Evolutionary conservation across 2,329 filamentous ascomycete species (phyloP).

Genomic region (Penicillium sp.): DNA sequence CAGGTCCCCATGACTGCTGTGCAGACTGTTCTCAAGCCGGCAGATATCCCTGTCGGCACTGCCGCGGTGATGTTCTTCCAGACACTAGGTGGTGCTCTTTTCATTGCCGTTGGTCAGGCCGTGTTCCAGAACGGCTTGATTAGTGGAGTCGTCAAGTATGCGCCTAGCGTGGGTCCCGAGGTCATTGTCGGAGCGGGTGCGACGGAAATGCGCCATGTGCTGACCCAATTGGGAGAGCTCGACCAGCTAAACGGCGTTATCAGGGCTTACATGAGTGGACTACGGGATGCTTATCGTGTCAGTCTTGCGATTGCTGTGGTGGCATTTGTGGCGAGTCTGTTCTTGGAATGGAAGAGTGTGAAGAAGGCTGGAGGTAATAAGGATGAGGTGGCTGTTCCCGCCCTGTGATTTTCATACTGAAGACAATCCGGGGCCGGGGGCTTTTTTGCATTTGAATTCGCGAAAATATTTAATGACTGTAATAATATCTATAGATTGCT

Average conservation of each 20-base stretch:
- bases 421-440: background rate
- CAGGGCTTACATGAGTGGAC: constrained; percentile 30
- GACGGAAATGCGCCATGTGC: constrained; percentile 27
- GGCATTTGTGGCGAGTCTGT: constrained; percentile 28
- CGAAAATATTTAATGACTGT: constrained; percentile 5
- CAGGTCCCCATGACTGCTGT: constrained; percentile 37
- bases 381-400: constrained; percentile 20
- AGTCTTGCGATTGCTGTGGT: constrained; percentile 29
- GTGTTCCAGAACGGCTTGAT: constrained; percentile 40
- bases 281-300: constrained; percentile 31
- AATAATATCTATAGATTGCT: constrained; percentile 4
- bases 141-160: constrained; percentile 18
- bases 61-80: constrained; percentile 38
- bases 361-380: constrained; percentile 26
- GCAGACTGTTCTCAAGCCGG: constrained; percentile 35
- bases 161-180: constrained; percentile 15
- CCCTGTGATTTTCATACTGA: constrained; percentile 10
- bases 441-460: background rate
- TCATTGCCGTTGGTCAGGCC: constrained; percentile 40
- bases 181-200: constrained; percentile 29
- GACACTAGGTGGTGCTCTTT: constrained; percentile 39
- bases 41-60: constrained; percentile 38
- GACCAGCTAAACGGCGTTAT: constrained; percentile 29
- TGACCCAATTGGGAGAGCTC: constrained; percentile 14
- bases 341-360: constrained; percentile 36